phyloP scores from a whole-genome alignment of 805 yeast species.

The Metschnikowia shivogae region DNA sequence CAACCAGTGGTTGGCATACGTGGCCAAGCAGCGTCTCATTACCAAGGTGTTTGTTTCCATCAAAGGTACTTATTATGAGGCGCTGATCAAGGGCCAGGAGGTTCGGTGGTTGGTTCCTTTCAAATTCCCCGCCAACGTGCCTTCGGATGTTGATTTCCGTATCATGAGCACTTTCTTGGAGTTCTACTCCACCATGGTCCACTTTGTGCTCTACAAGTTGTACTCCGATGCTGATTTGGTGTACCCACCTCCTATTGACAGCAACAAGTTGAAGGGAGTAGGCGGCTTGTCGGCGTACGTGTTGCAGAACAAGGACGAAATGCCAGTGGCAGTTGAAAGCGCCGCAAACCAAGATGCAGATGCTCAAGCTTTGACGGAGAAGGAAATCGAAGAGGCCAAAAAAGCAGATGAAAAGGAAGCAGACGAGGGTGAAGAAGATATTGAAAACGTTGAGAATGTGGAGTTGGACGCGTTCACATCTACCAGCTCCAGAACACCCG shows the following conservation, averaged over 20 bases:
- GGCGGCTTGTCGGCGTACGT: constrained; percentile 88
- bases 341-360: constrained; percentile 19
- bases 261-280: constrained; percentile 68
- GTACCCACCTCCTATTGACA: constrained; percentile 86
- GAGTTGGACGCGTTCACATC: constrained; percentile 68
- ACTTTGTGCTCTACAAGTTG: constrained; percentile 79
- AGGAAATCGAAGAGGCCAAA: constrained; percentile 48
- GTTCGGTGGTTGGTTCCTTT: constrained; percentile 95
- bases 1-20: constrained; percentile 93
- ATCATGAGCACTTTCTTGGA: constrained; percentile 96
- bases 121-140: constrained; percentile 94
- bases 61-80: constrained; percentile 96
- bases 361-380: constrained; percentile 36
- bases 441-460: constrained; percentile 12
- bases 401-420: constrained; percentile 47
- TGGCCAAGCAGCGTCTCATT: constrained; percentile 77
- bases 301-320: constrained; percentile 47
- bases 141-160: constrained; percentile 90
- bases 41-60: constrained; percentile 92
- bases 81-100: constrained; percentile 84
- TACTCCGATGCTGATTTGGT: constrained; percentile 81
- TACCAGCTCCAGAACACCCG: constrained; percentile 51
- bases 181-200: constrained; percentile 87
- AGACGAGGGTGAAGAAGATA: constrained; percentile 26
- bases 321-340: constrained; percentile 10